Evolutionary conservation across 495 filamentous ascomycete species (phyloP), one percentile per base, ranked within the genome.

Genomic region (Parachaetomium inaequale): DNA sequence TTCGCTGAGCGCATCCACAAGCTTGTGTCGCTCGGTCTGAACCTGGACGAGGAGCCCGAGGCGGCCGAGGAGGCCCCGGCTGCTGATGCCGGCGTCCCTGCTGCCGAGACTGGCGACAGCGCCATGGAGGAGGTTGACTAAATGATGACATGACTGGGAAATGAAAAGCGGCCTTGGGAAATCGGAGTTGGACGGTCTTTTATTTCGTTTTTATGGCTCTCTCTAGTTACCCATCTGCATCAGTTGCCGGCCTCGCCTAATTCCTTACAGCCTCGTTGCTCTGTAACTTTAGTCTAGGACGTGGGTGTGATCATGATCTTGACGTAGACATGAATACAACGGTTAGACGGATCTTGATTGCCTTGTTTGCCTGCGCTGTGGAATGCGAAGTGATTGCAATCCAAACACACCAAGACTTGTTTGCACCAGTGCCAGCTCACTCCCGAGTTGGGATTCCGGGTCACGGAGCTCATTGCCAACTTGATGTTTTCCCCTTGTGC

Each of bases 1-100:
- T 98, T 98, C 75, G 92, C 94, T 63, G 91, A 97, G 84, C 94
- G 94, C 74, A 96, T 98, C 75, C 93, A 98, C 88, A 95, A 95
- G 87, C 91, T 98, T 54, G 93, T 98, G 46, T 91, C 91, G 59
- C 86, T 98, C 46, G 95, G 95, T 69, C 81, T 98, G 72, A 96
- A 98, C 83, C 86, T 98, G 55, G 92, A 97, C 61, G 95, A 96
- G 81, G 70, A 93, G 71, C 84, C 87, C 56, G 90, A 92, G 76
- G 85, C 87, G 58, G 78, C 84, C 59, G 85, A 86, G 72, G 88
- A 84, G 55, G 78, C 84, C 68, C 80, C 82, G 45, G 82, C 87
- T 36, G 76, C 79, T 26, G 76, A 76, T 29, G 71, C 75, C 21
- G 74, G 73, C 36, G 67, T 65, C 43, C 55, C 78, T n/a, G 75